A percentile compares a stretch with the other conserved stretches of the same genome.
phyloP scores from a whole-genome alignment of 306 rosid genomes.

The Pyrus communis region DNA sequence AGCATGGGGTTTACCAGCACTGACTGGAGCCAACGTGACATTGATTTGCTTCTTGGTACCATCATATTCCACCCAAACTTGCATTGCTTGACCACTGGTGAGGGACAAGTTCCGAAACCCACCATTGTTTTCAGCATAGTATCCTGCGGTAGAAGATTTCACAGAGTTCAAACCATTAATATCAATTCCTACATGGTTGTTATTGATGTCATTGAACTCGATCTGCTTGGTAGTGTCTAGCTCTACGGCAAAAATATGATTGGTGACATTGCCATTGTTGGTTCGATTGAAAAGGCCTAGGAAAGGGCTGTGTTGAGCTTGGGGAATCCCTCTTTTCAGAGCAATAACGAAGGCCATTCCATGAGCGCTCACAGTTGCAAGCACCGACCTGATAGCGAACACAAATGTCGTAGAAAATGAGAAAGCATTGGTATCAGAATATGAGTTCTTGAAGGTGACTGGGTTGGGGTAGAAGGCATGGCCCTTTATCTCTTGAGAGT shows the following conservation, averaged over 20 bases:
- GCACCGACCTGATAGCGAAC: conserved; percentile 41
- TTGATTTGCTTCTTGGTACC: conserved; percentile 22
- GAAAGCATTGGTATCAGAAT: conserved; percentile 7
- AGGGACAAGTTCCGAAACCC: conserved; percentile 30
- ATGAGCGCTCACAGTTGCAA: conserved; percentile 21
- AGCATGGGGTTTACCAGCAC: conserved; percentile 29
- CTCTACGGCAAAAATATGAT: conserved; percentile 48
- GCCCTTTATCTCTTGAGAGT: conserved; percentile 39
- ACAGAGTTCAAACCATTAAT: conserved; percentile 38
- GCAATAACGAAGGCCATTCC: conserved; percentile 7
- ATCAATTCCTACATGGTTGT: conserved; percentile 56
- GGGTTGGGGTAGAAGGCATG: conserved; percentile 53
- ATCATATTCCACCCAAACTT: conserved; percentile 66
- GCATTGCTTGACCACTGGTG: conserved; percentile 39
- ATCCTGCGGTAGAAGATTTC: conserved; percentile 32
- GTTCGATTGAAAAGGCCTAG: background rate
- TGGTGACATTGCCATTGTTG: background rate
- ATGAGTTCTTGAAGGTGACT: conserved; percentile 32
- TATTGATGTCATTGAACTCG: background rate
- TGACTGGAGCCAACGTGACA: conserved; percentile 51
- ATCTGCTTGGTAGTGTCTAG: background rate
- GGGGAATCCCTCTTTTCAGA: background rate
- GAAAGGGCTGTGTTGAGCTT: background rate
- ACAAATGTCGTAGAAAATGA: conserved; percentile 60
- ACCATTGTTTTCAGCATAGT: background rate